A percentile compares a stretch with the other conserved stretches of the same genome.
Evolutionary conservation across 1,284 basidiomycete species (phyloP).

Genomic region (Rhizoctonia solani): DNA sequence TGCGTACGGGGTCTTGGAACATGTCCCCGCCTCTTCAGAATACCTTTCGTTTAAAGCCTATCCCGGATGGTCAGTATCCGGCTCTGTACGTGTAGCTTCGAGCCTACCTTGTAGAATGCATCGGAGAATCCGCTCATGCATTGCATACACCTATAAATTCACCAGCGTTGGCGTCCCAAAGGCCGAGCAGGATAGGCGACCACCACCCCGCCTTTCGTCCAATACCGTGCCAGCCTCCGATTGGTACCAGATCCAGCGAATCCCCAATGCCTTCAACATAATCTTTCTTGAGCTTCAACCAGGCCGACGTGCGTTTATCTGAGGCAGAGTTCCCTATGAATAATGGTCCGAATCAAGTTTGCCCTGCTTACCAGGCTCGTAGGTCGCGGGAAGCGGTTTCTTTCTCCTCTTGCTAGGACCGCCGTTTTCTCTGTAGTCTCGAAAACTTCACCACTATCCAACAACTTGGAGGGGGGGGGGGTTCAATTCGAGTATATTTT

Average conservation of each 20-base stretch:
- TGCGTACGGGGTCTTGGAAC: conserved; percentile 62
- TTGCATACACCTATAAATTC: conserved; percentile 83
- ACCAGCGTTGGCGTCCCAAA: conserved; percentile 74
- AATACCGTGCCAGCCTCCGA: conserved; percentile 89
- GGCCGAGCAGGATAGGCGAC: conserved; percentile 85
- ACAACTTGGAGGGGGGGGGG: conserved; percentile 53
- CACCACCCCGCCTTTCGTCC: conserved; percentile 94
- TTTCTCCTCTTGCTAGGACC: conserved; percentile 49
- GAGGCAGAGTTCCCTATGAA: background rate
- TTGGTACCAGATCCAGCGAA: conserved; percentile 63
- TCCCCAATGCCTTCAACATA: conserved; percentile 65
- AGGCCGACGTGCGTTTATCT: conserved; percentile 76
- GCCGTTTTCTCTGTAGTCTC: conserved; percentile 42
- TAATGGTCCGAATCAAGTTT: background rate
- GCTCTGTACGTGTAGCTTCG: background rate
- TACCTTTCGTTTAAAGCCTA: conserved; percentile 67
- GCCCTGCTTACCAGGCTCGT: conserved; percentile 71
- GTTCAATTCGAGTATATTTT: no score
- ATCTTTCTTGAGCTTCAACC: conserved; percentile 86
- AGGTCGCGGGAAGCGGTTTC: conserved; percentile 83
- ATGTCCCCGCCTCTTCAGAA: conserved; percentile 65
- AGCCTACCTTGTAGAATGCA: conserved; percentile 74
- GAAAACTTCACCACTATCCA: conserved; percentile 56
- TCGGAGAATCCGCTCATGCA: conserved; percentile 78
- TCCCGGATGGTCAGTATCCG: conserved; percentile 34